Evolutionary conservation across 2,329 filamentous ascomycete genomes (phyloP).

Genomic region (Hypoxylon sp.): DNA sequence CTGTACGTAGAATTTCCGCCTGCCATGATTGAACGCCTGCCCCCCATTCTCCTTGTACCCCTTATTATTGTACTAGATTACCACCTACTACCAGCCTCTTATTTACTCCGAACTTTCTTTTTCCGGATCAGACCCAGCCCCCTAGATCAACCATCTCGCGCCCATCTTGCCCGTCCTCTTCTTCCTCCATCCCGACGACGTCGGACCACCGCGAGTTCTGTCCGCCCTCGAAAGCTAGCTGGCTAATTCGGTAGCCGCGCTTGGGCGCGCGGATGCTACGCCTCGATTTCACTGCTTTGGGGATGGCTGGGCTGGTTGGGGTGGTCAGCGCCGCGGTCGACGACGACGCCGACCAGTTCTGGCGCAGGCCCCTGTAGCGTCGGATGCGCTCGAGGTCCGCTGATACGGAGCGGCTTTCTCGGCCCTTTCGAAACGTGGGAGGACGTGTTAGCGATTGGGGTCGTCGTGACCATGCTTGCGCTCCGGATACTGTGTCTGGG

Average conservation of each 20-base stretch:
- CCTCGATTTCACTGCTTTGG: neutral
- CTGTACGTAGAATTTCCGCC: neutral
- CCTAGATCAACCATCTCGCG: neutral
- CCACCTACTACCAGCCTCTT: too few relatives aligned
- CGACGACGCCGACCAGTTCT: conserved; percentile 1
- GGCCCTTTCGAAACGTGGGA: neutral
- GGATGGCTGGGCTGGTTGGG: neutral
- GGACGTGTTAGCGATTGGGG: neutral
- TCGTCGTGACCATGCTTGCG: too few relatives aligned
- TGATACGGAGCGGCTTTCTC: conserved; percentile 3
- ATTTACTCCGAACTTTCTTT: too few relatives aligned
- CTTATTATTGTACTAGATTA: neutral
- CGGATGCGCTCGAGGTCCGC: conserved; percentile 40
- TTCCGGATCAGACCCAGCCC: conserved; percentile 20
- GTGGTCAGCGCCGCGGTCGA: neutral
- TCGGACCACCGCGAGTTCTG: conserved; percentile 15
- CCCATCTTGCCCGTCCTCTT: neutral
- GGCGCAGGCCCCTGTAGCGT: conserved; percentile 28
- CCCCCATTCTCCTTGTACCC: neutral
- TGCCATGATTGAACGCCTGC: neutral
- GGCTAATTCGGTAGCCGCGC: conserved; percentile 31
- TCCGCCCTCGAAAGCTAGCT: conserved; percentile 30
- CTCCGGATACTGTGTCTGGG: neutral
- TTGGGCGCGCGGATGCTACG: neutral
- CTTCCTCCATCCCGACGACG: conserved; percentile 20